phyloP scores from a whole-genome alignment of 2,329 filamentous ascomycete species.

The Aspergillus ruber region DNA sequence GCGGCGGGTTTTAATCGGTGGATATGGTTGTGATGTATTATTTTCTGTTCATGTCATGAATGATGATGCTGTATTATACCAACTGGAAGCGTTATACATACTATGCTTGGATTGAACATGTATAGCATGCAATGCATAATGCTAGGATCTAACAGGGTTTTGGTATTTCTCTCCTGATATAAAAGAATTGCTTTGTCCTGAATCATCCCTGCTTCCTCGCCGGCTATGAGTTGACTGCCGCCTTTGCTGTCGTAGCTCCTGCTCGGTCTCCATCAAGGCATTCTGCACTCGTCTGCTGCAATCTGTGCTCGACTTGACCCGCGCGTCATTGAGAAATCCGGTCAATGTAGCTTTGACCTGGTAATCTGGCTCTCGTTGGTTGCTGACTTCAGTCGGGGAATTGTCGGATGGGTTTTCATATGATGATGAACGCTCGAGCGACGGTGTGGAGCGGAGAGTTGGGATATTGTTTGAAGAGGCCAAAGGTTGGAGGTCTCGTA shows the following conservation, averaged over 20 bases:
- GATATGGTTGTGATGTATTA: background rate
- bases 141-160: no score
- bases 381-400: slow-evolving; percentile 1
- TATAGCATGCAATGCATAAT: no score
- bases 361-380: slow-evolving; percentile 6
- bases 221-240: slow-evolving; percentile 5
- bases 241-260: slow-evolving; percentile 38
- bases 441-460: background rate
- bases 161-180: no score
- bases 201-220: background rate
- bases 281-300: slow-evolving; percentile 56
- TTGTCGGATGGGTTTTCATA: background rate
- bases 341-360: slow-evolving; percentile 53
- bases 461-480: background rate
- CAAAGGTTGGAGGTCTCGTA: background rate
- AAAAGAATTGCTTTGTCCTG: no score
- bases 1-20: background rate
- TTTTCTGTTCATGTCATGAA: background rate
- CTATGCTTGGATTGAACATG: no score
- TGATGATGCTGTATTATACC: background rate
- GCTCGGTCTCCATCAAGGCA: slow-evolving; percentile 55
- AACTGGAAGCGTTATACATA: no score
- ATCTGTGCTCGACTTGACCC: slow-evolving; percentile 45
- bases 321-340: slow-evolving; percentile 56
- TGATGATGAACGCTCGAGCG: background rate